phyloP scores from a whole-genome alignment of 441 rosid species.

The Populus trichocarpa region DNA sequence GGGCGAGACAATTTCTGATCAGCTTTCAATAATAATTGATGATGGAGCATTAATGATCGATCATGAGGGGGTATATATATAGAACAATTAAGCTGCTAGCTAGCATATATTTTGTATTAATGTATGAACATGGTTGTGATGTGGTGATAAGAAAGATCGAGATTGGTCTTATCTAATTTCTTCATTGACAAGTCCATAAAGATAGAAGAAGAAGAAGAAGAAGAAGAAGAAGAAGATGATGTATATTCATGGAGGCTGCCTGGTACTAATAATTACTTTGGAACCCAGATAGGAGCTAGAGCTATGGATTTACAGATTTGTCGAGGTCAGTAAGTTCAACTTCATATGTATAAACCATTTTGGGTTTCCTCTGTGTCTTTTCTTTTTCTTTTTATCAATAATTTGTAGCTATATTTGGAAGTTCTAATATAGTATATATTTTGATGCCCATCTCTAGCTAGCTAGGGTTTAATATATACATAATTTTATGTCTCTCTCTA shows the following conservation, averaged over 20 bases:
- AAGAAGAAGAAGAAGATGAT: background rate
- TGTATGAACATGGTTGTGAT: background rate
- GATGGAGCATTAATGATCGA: background rate
- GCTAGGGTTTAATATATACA: constrained; percentile 8
- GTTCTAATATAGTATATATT: background rate
- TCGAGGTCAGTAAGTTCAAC: constrained; percentile 7
- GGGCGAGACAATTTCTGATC: background rate
- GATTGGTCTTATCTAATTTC: background rate
- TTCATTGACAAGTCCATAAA: background rate
- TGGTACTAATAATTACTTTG: background rate
- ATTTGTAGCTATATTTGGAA: background rate
- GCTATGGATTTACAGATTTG: constrained; percentile 6
- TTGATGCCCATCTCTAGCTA: background rate
- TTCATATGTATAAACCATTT: constrained; percentile 6
- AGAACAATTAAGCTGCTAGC: background rate
- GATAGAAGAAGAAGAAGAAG: background rate
- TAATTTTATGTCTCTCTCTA: background rate
- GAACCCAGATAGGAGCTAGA: background rate
- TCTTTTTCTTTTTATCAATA: background rate
- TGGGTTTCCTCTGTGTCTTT: background rate
- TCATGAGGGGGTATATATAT: background rate
- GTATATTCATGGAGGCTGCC: constrained; percentile 3
- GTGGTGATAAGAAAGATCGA: background rate
- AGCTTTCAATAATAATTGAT: background rate
- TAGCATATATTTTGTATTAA: background rate